These are phyloP conservation scores for Penicillium atrosanguineum DNA, from an alignment of 495 filamentous ascomycete species.

Conservation along the genomic window DNA sequence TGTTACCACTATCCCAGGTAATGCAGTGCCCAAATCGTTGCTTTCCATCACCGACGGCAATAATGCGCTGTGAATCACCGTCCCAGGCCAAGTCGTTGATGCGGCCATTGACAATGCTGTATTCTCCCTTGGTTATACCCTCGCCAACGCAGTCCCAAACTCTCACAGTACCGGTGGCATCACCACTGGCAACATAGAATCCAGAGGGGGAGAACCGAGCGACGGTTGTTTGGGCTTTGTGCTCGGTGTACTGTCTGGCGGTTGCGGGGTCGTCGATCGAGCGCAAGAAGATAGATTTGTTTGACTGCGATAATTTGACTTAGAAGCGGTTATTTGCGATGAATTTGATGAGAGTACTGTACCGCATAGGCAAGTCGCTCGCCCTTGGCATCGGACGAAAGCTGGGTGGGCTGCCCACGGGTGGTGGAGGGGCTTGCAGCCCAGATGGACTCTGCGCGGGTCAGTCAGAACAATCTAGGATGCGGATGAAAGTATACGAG, in stretches of 20 bases:
- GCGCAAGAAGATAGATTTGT: constrained; percentile 93
- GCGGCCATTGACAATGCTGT: constrained; percentile 87
- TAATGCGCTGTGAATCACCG: constrained; percentile 92
- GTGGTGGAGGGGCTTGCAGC: constrained; percentile 77
- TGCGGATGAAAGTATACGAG: background rate
- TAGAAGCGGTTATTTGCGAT: constrained; percentile 1
- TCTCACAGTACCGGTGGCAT: constrained; percentile 75
- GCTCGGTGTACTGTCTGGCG: constrained; percentile 83
- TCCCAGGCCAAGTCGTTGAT: constrained; percentile 98
- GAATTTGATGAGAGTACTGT: constrained; percentile 29
- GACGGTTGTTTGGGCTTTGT: constrained; percentile 84
- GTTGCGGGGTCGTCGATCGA: constrained; percentile 83
- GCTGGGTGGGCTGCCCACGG: constrained; percentile 83
- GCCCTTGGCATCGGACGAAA: constrained; percentile 87
- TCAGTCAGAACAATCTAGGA: constrained; percentile 1
- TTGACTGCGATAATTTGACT: constrained; percentile 58
- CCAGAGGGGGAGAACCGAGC: constrained; percentile 93
- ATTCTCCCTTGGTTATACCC: constrained; percentile 71
- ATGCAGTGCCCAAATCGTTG: constrained; percentile 93
- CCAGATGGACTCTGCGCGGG: constrained; percentile 61
- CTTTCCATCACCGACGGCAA: constrained; percentile 92
- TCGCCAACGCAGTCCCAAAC: constrained; percentile 78
- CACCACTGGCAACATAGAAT: constrained; percentile 93
- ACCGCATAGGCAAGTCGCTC: constrained; percentile 93
- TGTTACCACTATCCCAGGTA: constrained; percentile 93